Base-by-base conservation (phyloP, 2,329 filamentous ascomycete genomes). In the Thelonectria discophora region DNA sequence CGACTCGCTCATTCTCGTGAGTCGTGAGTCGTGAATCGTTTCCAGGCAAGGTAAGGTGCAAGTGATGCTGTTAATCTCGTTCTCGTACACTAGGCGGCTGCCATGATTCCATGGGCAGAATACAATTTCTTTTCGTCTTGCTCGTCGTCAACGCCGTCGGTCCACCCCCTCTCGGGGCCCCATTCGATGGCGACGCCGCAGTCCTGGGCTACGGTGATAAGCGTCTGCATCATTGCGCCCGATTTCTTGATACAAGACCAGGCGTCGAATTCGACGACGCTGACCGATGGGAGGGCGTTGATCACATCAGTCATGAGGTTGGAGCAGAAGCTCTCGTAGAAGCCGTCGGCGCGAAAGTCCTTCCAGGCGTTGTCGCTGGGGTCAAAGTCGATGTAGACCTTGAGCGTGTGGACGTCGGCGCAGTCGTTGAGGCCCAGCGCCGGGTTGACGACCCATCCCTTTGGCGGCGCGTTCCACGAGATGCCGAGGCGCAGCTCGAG, bases 401-500 rank as follows among this genome's bases (percentile, higher is more conserved):
- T 86, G 49, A 94, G 74, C 13, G 79, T 80, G 30, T 83, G 81
- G 18, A 90, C 83, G 49, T 82, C 86, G 58, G 76, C 76, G 73
- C 88, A 90, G 52, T 91, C 87, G 1, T 73, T 67, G 7, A 94
- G 80, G 0, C 90, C 90, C 1, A 93, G 80, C 1, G 82, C 82
- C 5, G 83, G 78, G 65, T 88, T 88, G 12, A 92, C 87, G 1
- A 87, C 85, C 88, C 91, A 93, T 51, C 88, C 86, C 34, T 81
- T 81, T 1, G 91, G 91, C 13, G 91, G 90, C 59, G 84, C 84
- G 63, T 81, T 87, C 86, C 89, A 94, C 18, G 90, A 90, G 0
- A 90, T 90, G 0, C 91, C 91, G 0, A 94, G 80, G 3, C 90
- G 85, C 55, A 94, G 76, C 75, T 94, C 88, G 3, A 94, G 77